Evolutionary conservation across 2,329 filamentous ascomycete genomes (phyloP), one percentile per base, ranked within the genome.

Genomic region (Pseudogymnoascus sp.): DNA sequence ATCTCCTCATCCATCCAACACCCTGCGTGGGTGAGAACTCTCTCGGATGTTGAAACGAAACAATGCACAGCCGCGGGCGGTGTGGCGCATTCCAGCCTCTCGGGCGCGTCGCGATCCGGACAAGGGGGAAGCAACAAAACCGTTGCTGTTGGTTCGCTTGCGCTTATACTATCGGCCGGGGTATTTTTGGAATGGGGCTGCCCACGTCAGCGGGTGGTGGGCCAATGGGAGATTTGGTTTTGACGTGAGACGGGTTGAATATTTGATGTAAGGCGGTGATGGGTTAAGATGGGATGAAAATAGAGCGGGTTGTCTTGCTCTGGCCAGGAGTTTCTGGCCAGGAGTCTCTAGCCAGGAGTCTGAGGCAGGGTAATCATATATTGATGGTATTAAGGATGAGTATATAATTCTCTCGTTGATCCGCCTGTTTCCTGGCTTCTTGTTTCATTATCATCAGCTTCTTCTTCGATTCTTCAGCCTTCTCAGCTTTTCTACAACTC

Each of bases 101-200:
- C 47, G 28, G 47, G 28, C 47, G 28, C 28, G n/a, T 33, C 28
- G 9, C 28, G 47, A 53, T 33, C 28, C 47, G 47, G 47, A 53
- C 47, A 53, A 28, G 47, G 47, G 5, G 18, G 28, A 8, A 14
- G 5, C 4, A 53, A 53, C 47, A 33, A 50, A 53, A 18, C 9
- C 9, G 47, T 7, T 53, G 28, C 15, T 6, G 47, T 53, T 53
- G 47, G 47, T 14, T 53, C 47, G 47, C 47, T 53, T 53, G 47
- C 47, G 47, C 47, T 53, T 53, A 15, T n/a, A n/a, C 25, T 33
- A 28, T 25, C 43, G 47, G 47, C 15, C 33, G 47, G 47, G n/a
- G 30, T 53, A 53, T 53, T 53, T 53, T 53, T 50, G 22, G 41
- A 47, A 47, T 47, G 12, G 25, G n/a, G 43, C n/a, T 53, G 33